These are phyloP conservation scores for Lunasporangiospora selenospora DNA, from an alignment of 192 early-diverging fungal species.

Conservation along the genomic window DNA sequence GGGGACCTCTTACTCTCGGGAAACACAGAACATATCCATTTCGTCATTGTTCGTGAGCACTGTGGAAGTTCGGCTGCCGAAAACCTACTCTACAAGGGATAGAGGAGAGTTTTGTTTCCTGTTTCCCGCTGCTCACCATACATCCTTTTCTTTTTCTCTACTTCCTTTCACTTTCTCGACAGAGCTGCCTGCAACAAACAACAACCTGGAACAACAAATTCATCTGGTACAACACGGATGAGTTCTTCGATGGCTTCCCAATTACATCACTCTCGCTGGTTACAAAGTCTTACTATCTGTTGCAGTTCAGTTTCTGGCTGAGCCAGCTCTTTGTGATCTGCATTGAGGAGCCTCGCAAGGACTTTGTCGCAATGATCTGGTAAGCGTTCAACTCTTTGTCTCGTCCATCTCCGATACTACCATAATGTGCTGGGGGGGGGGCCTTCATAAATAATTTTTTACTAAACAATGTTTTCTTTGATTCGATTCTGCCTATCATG, in stretches of 20 bases:
- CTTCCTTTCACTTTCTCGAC: background rate
- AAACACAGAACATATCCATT: too few relatives aligned
- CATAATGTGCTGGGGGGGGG: too few relatives aligned
- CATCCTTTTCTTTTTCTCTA: background rate
- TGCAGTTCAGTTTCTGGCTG: slow-evolving; percentile 80
- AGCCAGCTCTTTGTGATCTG: slow-evolving; percentile 79
- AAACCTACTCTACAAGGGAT: too few relatives aligned
- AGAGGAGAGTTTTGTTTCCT: too few relatives aligned
- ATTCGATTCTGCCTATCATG: background rate
- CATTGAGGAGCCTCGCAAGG: slow-evolving; percentile 76
- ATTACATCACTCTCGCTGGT: slow-evolving; percentile 60
- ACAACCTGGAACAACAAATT: slow-evolving; percentile 42
- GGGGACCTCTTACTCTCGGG: too few relatives aligned
- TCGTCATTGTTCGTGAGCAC: too few relatives aligned
- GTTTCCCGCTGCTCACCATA: too few relatives aligned
- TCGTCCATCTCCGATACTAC: too few relatives aligned
- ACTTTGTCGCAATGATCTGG: slow-evolving; percentile 69
- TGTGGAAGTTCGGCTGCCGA: too few relatives aligned
- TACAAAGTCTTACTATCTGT: slow-evolving; percentile 77
- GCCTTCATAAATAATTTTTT: background rate
- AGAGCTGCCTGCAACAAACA: slow-evolving; percentile 41
- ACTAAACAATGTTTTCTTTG: background rate
- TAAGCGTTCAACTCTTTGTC: too few relatives aligned
- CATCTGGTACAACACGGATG: slow-evolving; percentile 69
- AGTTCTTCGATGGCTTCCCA: slow-evolving; percentile 76